These are phyloP conservation scores for Aureobasidium sp. DNA, from an alignment of 2,329 filamentous ascomycete species.

Conservation along the genomic window DNA sequence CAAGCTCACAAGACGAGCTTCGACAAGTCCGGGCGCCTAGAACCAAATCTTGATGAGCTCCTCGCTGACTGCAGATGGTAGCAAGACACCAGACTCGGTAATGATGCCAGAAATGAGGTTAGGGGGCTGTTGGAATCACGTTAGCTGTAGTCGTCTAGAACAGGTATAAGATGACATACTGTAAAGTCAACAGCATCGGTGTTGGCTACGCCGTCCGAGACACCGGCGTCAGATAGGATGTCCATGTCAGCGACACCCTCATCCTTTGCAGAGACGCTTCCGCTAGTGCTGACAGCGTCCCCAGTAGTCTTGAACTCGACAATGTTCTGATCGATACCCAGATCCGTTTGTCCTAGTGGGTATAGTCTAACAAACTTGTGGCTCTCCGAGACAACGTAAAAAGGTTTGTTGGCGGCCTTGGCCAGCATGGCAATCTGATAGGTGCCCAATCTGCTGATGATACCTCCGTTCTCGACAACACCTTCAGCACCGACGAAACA, in stretches of 20 bases:
- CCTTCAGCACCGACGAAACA: conserved; percentile 66
- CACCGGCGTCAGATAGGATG: conserved; percentile 14
- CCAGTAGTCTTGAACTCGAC: conserved; percentile 59
- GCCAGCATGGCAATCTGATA: conserved; percentile 82
- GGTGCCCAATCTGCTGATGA: conserved; percentile 78
- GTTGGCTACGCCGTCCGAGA: conserved; percentile 15
- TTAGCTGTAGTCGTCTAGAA: conserved; percentile 19
- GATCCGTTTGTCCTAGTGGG: conserved; percentile 70
- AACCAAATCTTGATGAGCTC: conserved; percentile 59
- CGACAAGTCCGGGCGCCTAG: conserved; percentile 16
- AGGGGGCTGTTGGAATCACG: conserved; percentile 45
- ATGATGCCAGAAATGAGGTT: conserved; percentile 64
- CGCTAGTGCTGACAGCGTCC: conserved; percentile 14
- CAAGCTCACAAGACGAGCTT: conserved; percentile 4
- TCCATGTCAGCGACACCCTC: conserved; percentile 26
- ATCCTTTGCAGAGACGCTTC: conserved; percentile 17
- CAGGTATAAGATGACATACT: conserved; percentile 33
- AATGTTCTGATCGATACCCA: conserved; percentile 71
- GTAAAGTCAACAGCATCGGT: conserved; percentile 61
- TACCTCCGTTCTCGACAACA: conserved; percentile 87
- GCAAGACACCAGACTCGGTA: conserved; percentile 65
- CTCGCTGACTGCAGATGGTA: conserved; percentile 61
- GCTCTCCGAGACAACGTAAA: conserved; percentile 89
- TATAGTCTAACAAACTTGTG: conserved; percentile 94
- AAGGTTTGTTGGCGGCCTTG: conserved; percentile 61